Conservation (phyloP, 164 flowering plant genomes). For the Stephania cephalantha region DNA sequence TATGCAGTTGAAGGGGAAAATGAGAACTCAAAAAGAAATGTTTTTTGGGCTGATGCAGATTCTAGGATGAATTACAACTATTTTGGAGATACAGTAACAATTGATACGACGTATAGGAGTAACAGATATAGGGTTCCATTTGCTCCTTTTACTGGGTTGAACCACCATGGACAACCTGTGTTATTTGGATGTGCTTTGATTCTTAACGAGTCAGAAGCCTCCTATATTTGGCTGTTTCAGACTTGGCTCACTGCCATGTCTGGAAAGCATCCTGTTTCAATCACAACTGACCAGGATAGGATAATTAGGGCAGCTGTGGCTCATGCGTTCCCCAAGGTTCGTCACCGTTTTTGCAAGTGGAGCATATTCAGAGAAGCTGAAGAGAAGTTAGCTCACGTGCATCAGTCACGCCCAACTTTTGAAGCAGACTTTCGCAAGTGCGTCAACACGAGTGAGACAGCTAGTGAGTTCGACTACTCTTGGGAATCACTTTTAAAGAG, state of each 20-base stretch:
- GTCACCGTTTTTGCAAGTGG: slow-evolving; percentile 12
- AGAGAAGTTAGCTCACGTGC: neutral
- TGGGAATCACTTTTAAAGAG: slow-evolving; percentile 3
- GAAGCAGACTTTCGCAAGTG: slow-evolving; percentile 10
- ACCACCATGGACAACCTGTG: slow-evolving; percentile 10
- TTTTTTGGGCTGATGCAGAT: slow-evolving; percentile 11
- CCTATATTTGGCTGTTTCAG: slow-evolving; percentile 8
- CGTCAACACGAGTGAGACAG: slow-evolving; percentile 3
- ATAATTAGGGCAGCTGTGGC: slow-evolving; percentile 3
- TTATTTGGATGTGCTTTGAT: slow-evolving; percentile 9
- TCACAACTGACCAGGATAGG: slow-evolving; percentile 11
- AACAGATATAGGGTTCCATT: slow-evolving; percentile 3
- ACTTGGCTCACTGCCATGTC: slow-evolving; percentile 10
- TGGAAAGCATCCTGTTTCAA: neutral
- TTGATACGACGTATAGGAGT: slow-evolving; percentile 5
- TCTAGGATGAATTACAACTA: slow-evolving; percentile 5
- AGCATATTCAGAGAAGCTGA: slow-evolving; percentile 4
- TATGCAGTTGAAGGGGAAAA: slow-evolving; percentile 3
- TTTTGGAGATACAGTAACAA: slow-evolving; percentile 9
- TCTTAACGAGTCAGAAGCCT: slow-evolving; percentile 3
- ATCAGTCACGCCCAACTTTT: neutral
- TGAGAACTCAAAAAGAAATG: slow-evolving; percentile 3
- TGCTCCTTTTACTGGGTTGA: slow-evolving; percentile 19
- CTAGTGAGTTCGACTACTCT: slow-evolving; percentile 8
- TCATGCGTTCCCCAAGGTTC: slow-evolving; percentile 2